These are phyloP conservation scores for Ceriops decandra DNA, from an alignment of 345 rosid genomes.

Conservation along the genomic window DNA sequence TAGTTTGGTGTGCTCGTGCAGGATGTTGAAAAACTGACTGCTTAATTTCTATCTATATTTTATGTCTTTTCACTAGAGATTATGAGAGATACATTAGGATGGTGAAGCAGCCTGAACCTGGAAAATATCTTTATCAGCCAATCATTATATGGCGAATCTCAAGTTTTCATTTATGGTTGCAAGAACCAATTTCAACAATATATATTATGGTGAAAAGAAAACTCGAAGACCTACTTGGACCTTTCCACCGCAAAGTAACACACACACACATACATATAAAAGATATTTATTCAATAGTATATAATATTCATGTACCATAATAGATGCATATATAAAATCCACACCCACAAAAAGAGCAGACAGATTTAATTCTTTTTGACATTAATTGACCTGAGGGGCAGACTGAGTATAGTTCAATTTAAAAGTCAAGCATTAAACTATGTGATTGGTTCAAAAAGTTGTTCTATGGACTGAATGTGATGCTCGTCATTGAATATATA, in stretches of 20 bases:
- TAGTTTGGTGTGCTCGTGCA: no score
- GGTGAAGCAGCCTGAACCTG: conserved; percentile 23
- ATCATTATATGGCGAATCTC: conserved; percentile 27
- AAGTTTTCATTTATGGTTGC: not conserved
- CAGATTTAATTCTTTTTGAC: not conserved
- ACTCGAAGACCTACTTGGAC: conserved; percentile 19
- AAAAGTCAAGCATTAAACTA: conserved; percentile 33
- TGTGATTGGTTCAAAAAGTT: conserved; percentile 18
- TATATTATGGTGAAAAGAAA: conserved; percentile 10
- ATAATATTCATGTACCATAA: no score
- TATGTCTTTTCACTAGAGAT: conserved; percentile 9
- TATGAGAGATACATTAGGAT: conserved; percentile 9
- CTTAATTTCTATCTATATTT: no score
- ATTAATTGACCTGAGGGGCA: conserved; percentile 7
- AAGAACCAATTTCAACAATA: conserved; percentile 12
- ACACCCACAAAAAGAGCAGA: no score
- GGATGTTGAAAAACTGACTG: no score
- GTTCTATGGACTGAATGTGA: conserved; percentile 24
- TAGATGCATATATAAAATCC: no score
- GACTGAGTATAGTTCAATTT: conserved; percentile 12
- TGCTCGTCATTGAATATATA: conserved; percentile 13
- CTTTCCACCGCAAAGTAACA: conserved; percentile 20
- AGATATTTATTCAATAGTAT: not conserved
- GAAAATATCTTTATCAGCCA: conserved; percentile 12
- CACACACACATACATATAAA: not conserved